These are phyloP conservation scores for Lipomyces japonicus DNA, from an alignment of 805 yeast species.

Conservation along the genomic window DNA sequence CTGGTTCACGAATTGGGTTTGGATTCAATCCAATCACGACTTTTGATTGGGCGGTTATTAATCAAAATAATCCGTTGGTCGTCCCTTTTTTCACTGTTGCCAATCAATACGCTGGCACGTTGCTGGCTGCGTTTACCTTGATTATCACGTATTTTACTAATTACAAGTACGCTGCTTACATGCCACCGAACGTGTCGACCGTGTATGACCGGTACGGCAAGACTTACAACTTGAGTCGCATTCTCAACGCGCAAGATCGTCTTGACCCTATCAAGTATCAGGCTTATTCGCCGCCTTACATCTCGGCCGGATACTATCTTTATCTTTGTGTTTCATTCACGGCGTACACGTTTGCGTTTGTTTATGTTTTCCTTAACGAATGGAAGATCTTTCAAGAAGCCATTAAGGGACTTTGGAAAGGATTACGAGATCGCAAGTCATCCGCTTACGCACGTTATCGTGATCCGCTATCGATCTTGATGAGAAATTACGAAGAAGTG, in stretches of 20 bases:
- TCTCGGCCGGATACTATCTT: conserved; percentile 41
- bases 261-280: conserved; percentile 13
- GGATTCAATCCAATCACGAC: conserved; percentile 41
- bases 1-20: conserved; percentile 53
- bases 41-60: conserved; percentile 45
- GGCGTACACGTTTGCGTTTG: conserved; percentile 58
- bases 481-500: conserved; percentile 57
- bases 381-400: conserved; percentile 53
- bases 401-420: conserved; percentile 51
- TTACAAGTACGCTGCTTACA: conserved; percentile 47
- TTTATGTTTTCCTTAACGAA: conserved; percentile 59
- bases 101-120: conserved; percentile 39
- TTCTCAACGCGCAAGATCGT: conserved; percentile 41
- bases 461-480: conserved; percentile 34
- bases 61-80: conserved; percentile 35
- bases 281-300: conserved; percentile 19
- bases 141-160: conserved; percentile 45
- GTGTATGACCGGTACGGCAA: conserved; percentile 45
- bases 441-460: conserved; percentile 53
- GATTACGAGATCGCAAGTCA: conserved; percentile 47
- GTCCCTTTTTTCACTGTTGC: conserved; percentile 44
- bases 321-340: conserved; percentile 29
- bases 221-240: conserved; percentile 43
- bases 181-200: conserved; percentile 48
- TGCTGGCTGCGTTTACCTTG: conserved; percentile 36